Conservation (phyloP, 768 basidiomycete species). For the Tulasnella sp. region DNA sequence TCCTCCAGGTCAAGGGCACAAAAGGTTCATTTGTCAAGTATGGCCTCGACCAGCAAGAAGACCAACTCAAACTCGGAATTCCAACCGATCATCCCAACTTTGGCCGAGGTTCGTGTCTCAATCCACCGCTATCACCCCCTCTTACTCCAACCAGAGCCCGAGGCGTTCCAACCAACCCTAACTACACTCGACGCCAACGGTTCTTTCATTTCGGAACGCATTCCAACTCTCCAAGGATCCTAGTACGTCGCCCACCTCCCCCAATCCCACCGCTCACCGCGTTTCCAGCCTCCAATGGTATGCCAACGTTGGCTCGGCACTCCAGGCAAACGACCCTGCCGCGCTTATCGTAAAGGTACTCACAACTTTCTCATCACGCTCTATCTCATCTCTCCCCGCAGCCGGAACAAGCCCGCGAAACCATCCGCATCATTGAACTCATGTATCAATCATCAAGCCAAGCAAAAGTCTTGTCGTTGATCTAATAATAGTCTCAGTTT, state of each 20-base stretch:
- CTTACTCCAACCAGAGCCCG: background rate
- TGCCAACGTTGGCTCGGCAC: conserved; percentile 15
- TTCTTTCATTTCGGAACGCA: background rate
- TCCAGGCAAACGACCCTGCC: conserved; percentile 7
- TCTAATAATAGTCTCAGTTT: too few species aligned
- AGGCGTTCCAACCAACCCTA: conserved; percentile 16
- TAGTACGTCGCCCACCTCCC: conserved; percentile 13
- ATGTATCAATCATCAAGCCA: conserved; percentile 23
- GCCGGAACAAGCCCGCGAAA: conserved; percentile 27
- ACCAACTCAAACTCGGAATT: conserved; percentile 21
- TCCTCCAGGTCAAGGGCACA: conserved; percentile 24
- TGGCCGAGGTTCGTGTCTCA: conserved; percentile 13
- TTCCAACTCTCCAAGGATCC: conserved; percentile 11
- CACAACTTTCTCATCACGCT: background rate
- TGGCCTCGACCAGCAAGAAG: conserved; percentile 29
- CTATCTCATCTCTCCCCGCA: background rate
- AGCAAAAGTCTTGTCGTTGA: background rate
- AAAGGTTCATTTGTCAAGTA: conserved; percentile 27
- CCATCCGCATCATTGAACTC: conserved; percentile 29
- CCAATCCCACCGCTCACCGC: background rate
- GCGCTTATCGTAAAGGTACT: conserved; percentile 14
- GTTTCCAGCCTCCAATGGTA: conserved; percentile 14
- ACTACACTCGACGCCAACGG: conserved; percentile 13
- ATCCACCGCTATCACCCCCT: background rate
- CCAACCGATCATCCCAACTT: conserved; percentile 16